Percentiles rank a stretch among this genome's conserved stretches.
Evolutionary conservation across 2,329 filamentous ascomycete species (phyloP).

Genomic region (Acephala macrosclerotiorum): DNA sequence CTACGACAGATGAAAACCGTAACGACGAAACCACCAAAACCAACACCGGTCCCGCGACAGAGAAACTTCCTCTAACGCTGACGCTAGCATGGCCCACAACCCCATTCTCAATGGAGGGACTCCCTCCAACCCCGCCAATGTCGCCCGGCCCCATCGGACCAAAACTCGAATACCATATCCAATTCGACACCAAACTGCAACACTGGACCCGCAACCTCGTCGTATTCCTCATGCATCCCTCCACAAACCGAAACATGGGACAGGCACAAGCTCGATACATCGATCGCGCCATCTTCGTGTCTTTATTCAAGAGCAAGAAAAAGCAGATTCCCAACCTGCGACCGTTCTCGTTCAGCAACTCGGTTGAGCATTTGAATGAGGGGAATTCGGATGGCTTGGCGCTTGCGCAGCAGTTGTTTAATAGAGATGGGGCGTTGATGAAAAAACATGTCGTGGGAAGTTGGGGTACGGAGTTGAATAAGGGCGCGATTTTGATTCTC

Average conservation of each 20-base stretch:
- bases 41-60: no score
- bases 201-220: conserved; percentile 6
- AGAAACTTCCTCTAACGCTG: no score
- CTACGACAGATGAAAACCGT: no score
- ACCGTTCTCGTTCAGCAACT: background rate
- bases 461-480: conserved; percentile 11
- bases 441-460: background rate
- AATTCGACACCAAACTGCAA: conserved; percentile 10
- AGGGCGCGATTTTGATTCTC: conserved; percentile 8
- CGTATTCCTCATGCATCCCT: background rate
- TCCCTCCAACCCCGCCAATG: no score
- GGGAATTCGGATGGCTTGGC: conserved; percentile 12
- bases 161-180: background rate
- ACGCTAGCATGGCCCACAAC: no score
- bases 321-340: background rate
- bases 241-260: background rate
- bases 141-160: background rate
- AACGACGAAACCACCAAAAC: no score
- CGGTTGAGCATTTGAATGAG: background rate
- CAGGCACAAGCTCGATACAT: conserved; percentile 13
- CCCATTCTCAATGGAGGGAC: no score
- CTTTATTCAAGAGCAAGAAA: background rate
- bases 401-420: conserved; percentile 8
- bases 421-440: conserved; percentile 3
- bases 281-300: background rate